These are phyloP conservation scores for Trametes sp. DNA, from an alignment of 1,284 basidiomycete genomes.

Conservation along the genomic window DNA sequence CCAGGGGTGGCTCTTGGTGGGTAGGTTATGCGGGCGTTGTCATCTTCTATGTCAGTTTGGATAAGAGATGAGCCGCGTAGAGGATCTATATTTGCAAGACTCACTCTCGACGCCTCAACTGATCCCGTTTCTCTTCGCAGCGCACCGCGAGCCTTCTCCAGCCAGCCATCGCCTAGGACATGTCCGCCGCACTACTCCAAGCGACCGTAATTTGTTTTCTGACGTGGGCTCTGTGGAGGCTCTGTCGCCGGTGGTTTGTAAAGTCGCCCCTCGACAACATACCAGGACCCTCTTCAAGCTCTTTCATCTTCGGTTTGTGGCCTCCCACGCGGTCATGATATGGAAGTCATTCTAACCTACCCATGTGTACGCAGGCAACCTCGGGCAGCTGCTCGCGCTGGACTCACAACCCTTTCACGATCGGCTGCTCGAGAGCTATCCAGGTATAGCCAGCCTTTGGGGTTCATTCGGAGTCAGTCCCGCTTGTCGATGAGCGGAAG, in stretches of 20 bases:
- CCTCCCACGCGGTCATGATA: neutral
- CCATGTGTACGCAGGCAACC: neutral
- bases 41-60: neutral
- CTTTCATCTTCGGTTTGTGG: constrained; percentile 10
- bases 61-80: neutral
- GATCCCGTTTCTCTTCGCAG: too few species aligned
- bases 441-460: neutral
- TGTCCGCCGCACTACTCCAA: neutral
- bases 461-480: constrained; percentile 4
- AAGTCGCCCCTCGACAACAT: constrained; percentile 16
- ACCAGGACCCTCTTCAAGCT: constrained; percentile 9
- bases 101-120: too few species aligned
- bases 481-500: neutral
- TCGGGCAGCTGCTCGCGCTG: neutral
- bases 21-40: neutral
- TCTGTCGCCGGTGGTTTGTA: neutral
- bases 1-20: neutral
- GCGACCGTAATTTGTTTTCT: neutral
- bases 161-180: neutral
- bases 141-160: too few species aligned
- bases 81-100: neutral
- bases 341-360: neutral
- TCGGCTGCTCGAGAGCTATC: constrained; percentile 4
- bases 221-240: constrained; percentile 6
- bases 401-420: constrained; percentile 6